Evolutionary conservation across 2,329 filamentous ascomycete species (phyloP).

Genomic region (Trichoderma harzianum): DNA sequence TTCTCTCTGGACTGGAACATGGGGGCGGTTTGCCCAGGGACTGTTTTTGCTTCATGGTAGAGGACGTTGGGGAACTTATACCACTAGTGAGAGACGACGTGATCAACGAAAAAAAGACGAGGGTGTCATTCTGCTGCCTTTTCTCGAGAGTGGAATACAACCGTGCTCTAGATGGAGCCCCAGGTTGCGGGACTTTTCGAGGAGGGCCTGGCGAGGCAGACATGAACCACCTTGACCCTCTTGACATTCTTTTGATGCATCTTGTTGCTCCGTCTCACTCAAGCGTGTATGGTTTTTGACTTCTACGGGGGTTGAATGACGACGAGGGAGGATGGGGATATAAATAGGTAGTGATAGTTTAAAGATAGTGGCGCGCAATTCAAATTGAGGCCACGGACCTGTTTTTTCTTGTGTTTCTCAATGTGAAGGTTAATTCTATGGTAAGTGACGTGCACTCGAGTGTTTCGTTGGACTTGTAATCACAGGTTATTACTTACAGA

Average conservation of each 20-base stretch:
- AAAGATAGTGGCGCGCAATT: slow-evolving; percentile 30
- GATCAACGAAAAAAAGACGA: not conserved
- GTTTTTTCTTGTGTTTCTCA: not conserved
- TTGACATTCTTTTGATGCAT: not conserved
- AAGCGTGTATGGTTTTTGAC: slow-evolving; percentile 11
- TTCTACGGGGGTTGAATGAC: not conserved
- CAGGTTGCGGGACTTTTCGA: slow-evolving; percentile 1
- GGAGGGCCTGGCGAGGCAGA: slow-evolving; percentile 17
- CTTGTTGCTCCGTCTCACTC: slow-evolving; percentile 1
- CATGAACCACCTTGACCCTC: not conserved
- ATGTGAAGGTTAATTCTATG: not conserved
- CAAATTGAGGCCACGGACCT: slow-evolving; percentile 23
- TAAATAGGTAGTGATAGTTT: slow-evolving; percentile 29
- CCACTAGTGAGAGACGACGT: not conserved
- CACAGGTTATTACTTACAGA: not conserved
- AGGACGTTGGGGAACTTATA: not conserved
- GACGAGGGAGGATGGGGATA: slow-evolving; percentile 11
- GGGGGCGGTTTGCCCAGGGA: slow-evolving; percentile 3
- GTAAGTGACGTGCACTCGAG: not conserved
- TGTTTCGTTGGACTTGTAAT: not conserved
- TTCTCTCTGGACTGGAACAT: slow-evolving; percentile 29
- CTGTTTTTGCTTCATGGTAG: slow-evolving; percentile 9
- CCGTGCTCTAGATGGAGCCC: not conserved
- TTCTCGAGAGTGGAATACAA: slow-evolving; percentile 11
- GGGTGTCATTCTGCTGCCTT: slow-evolving; percentile 6